Evolutionary conservation across 305 asterid genomes (phyloP).

Genomic region (Fraxinus angustifolia): DNA sequence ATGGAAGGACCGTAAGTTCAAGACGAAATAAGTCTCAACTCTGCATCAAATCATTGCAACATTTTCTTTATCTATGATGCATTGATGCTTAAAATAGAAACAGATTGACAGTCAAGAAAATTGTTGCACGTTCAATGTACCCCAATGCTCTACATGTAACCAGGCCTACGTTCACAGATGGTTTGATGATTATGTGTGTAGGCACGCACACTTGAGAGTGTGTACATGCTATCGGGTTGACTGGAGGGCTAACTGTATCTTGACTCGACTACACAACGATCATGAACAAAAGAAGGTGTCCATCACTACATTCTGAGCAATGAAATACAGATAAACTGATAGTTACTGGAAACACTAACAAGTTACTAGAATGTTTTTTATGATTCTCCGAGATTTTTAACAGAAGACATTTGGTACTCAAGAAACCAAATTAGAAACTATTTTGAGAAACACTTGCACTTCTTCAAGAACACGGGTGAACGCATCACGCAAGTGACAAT

Average conservation of each 20-base stretch:
- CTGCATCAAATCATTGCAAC: not conserved
- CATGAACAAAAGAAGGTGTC: not conserved
- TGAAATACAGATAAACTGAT: not conserved
- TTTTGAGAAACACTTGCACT: not conserved
- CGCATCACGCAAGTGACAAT: constrained; percentile 38
- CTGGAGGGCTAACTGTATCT: too few species aligned
- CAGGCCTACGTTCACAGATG: too few species aligned
- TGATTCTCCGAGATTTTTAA: not conserved
- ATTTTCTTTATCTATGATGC: not conserved
- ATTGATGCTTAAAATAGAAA: not conserved
- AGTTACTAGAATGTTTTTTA: not conserved
- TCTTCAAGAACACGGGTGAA: not conserved
- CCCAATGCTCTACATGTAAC: too few species aligned
- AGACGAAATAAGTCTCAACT: not conserved
- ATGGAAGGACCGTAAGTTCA: not conserved
- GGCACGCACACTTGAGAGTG: too few species aligned
- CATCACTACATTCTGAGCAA: not conserved
- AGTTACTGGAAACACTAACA: not conserved
- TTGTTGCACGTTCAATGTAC: too few species aligned
- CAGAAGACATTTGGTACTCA: not conserved
- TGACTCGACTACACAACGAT: not conserved
- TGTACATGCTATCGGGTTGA: too few species aligned
- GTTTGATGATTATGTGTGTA: too few species aligned
- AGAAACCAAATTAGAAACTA: not conserved
- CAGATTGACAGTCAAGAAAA: not conserved